Percentiles rank a stretch among this genome's conserved stretches.
These are phyloP conservation scores for Suhomyces bolitotheri DNA, from an alignment of 1,139 yeast species.

Conservation along the genomic window DNA sequence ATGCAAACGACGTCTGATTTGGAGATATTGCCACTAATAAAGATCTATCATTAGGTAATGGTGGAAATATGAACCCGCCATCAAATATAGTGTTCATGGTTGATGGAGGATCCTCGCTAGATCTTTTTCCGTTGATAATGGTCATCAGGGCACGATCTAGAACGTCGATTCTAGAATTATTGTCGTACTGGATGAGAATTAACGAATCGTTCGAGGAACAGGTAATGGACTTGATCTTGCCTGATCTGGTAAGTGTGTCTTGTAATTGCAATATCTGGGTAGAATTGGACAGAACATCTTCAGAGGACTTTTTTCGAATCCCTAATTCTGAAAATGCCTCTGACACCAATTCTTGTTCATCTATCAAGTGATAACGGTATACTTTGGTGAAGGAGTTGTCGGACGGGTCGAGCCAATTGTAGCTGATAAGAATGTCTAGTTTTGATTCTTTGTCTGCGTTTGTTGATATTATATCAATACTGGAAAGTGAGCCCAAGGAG, in stretches of 20 bases:
- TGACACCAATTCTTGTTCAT: constrained; percentile 27
- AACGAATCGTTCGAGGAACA: constrained; percentile 27
- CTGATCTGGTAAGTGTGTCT: constrained; percentile 26
- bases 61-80: constrained; percentile 56
- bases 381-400: constrained; percentile 28
- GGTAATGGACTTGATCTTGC: constrained; percentile 23
- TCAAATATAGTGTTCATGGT: constrained; percentile 51
- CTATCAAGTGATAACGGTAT: constrained; percentile 38
- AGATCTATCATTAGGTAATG: constrained; percentile 26
- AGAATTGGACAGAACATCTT: constrained; percentile 5
- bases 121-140: constrained; percentile 16
- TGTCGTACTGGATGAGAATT: constrained; percentile 31
- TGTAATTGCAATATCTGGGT: constrained; percentile 21
- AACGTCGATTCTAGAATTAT: constrained; percentile 43
- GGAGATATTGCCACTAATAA: constrained; percentile 55
- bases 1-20: constrained; percentile 52
- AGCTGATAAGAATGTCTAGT: constrained; percentile 41
- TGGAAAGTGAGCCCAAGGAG: constrained; percentile 19
- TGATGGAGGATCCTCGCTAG: constrained; percentile 22
- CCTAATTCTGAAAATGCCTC: constrained; percentile 38
- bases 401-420: constrained; percentile 23
- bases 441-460: constrained; percentile 33
- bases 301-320: constrained; percentile 23
- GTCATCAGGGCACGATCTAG: constrained; percentile 38
- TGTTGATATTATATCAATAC: constrained; percentile 48